A percentile compares a stretch with the other conserved stretches of the same genome.
phyloP scores from a whole-genome alignment of 1,139 yeast genomes.

The Hyphopichia pseudoburtonii region DNA sequence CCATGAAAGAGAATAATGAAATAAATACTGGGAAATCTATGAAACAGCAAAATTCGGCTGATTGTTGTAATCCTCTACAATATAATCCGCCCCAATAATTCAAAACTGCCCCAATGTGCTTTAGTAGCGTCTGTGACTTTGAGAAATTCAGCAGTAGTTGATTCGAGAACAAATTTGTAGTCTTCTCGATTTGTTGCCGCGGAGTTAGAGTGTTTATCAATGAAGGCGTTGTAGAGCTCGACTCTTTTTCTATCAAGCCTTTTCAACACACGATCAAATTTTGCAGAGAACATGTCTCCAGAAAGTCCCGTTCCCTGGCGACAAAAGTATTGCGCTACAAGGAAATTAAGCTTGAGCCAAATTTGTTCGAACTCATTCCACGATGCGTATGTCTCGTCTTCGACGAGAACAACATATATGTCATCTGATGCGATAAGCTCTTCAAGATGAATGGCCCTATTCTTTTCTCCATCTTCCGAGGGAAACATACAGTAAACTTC shows the following conservation, averaged over 20 bases:
- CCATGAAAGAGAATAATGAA: no score
- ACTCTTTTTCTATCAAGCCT: slow-evolving; percentile 8
- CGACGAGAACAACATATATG: slow-evolving; percentile 17
- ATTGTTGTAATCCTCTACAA: no score
- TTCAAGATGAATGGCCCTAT: slow-evolving; percentile 1
- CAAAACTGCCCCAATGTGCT: slow-evolving; percentile 2
- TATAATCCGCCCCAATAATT: not conserved
- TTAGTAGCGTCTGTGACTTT: not conserved
- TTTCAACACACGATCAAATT: not conserved
- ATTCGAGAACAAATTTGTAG: not conserved
- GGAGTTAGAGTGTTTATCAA: slow-evolving; percentile 1
- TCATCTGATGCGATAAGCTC: slow-evolving; percentile 12
- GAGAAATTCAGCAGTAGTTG: not conserved
- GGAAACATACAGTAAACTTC: slow-evolving; percentile 1
- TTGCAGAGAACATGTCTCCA: not conserved
- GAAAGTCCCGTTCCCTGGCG: not conserved
- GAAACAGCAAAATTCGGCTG: no score
- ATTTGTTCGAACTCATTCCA: slow-evolving; percentile 18
- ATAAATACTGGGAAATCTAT: no score
- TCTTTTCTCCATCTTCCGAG: not conserved
- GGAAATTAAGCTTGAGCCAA: slow-evolving; percentile 24
- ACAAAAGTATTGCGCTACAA: slow-evolving; percentile 15
- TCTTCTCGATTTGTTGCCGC: no score
- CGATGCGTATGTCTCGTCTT: slow-evolving; percentile 19
- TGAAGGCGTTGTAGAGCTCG: slow-evolving; percentile 4